A percentile compares a stretch with the other conserved stretches of the same genome.
Conservation (phyloP, 192 early-diverging fungal genomes). For the Coemansia furcata region DNA sequence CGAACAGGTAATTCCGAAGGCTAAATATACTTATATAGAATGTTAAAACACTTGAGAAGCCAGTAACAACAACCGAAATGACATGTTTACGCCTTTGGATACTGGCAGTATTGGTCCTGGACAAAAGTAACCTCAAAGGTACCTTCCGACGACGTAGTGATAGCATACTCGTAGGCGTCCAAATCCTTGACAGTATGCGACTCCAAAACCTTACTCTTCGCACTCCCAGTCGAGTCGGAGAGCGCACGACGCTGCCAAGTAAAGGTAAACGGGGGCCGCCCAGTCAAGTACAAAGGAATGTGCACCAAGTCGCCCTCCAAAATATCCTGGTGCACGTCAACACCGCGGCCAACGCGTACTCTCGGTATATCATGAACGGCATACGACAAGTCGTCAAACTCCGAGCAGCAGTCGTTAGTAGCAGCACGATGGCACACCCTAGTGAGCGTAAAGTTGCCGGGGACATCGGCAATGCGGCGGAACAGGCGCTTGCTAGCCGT, state of each 20-base stretch:
- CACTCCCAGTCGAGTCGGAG: neutral
- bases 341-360: conserved; percentile 63
- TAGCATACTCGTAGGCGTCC: conserved; percentile 41
- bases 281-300: conserved; percentile 60
- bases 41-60: neutral
- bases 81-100: conserved; percentile 48
- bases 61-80: neutral
- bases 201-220: conserved; percentile 34
- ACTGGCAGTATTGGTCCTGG: conserved; percentile 62
- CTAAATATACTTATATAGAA: too few relatives aligned
- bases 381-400: conserved; percentile 43
- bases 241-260: conserved; percentile 57
- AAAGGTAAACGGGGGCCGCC: conserved; percentile 67
- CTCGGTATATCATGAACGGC: conserved; percentile 58
- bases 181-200: conserved; percentile 60
- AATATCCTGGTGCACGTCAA: conserved; percentile 67
- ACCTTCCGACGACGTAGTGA: conserved; percentile 60
- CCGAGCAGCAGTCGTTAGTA: conserved; percentile 57
- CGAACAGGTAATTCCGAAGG: too few relatives aligned
- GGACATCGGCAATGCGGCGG: conserved; percentile 57
- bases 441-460: conserved; percentile 58
- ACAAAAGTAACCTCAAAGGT: conserved; percentile 63
- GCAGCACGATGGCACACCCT: conserved; percentile 60
- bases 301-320: conserved; percentile 56
- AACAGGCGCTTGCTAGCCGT: conserved; percentile 56